Evolutionary conservation across 1,139 yeast genomes (phyloP).

Genomic region (Yamadazyma conglobata): DNA sequence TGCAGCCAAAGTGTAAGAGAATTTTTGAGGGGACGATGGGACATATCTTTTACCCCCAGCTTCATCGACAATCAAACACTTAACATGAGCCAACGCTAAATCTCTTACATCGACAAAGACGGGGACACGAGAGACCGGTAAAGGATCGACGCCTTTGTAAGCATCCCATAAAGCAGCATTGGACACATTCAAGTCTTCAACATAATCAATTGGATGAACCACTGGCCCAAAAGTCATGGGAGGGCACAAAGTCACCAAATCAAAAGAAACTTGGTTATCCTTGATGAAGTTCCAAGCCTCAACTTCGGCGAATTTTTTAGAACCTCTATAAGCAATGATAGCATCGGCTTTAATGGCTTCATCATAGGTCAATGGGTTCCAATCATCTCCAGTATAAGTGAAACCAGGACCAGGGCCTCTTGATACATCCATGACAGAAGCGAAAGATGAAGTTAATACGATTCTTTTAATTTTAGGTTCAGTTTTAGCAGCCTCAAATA

Average conservation of each 20-base stretch:
- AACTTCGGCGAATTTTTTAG: constrained; percentile 38
- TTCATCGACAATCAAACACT: constrained; percentile 26
- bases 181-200: constrained; percentile 23
- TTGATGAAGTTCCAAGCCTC: constrained; percentile 33
- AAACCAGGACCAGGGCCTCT: constrained; percentile 19
- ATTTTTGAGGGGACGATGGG: constrained; percentile 23
- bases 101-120: constrained; percentile 39
- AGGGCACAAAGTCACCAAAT: constrained; percentile 46
- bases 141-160: constrained; percentile 12
- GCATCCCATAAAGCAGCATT: constrained; percentile 18
- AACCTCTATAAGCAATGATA: constrained; percentile 36
- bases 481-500: constrained; percentile 21
- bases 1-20: constrained; percentile 25
- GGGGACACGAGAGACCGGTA: constrained; percentile 23
- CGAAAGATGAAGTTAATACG: constrained; percentile 30
- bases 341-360: constrained; percentile 34
- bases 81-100: constrained; percentile 35
- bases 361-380: constrained; percentile 33
- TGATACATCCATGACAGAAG: constrained; percentile 17
- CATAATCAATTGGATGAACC: constrained; percentile 25
- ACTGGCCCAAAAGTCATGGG: constrained; percentile 50
- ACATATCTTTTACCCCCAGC: constrained; percentile 25
- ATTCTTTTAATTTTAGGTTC: constrained; percentile 25
- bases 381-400: constrained; percentile 25
- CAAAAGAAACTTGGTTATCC: constrained; percentile 34